These are phyloP conservation scores for Colletotrichum tabaci DNA, from an alignment of 2,329 filamentous ascomycete species.

Conservation along the genomic window DNA sequence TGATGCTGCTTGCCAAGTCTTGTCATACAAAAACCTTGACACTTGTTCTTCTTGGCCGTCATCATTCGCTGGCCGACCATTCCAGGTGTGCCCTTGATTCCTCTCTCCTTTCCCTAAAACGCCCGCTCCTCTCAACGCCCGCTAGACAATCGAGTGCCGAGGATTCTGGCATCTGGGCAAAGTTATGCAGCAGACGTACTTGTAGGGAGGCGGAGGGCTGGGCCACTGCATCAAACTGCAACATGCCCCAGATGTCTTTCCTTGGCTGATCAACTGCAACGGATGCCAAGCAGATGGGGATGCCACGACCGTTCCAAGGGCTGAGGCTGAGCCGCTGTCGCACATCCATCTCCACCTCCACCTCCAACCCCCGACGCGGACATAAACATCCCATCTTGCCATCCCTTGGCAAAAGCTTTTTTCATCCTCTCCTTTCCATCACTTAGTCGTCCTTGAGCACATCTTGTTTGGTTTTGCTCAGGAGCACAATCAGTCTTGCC, in stretches of 20 bases:
- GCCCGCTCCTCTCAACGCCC: not conserved
- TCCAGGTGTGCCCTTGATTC: not conserved
- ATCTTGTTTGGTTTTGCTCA: not conserved
- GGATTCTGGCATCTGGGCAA: constrained; percentile 21
- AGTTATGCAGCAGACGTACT: constrained; percentile 11
- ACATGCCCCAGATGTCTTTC: not conserved
- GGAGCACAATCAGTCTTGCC: not conserved
- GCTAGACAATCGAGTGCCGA: not conserved
- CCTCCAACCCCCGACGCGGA: not conserved
- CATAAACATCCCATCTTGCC: constrained; percentile 15
- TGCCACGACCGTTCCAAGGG: constrained; percentile 15
- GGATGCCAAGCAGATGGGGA: constrained; percentile 15
- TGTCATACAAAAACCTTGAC: not conserved
- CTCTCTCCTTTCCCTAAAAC: not conserved
- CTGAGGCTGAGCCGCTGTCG: constrained; percentile 14
- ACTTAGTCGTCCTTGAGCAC: constrained; percentile 3
- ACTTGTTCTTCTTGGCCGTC: constrained; percentile 19
- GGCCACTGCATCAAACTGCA: constrained; percentile 19
- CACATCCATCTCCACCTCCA: constrained; percentile 10
- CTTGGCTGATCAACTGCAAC: not conserved
- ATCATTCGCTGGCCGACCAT: constrained; percentile 9
- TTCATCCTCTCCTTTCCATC: constrained; percentile 6
- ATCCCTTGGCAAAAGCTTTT: constrained; percentile 42
- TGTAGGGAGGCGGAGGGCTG: not conserved
- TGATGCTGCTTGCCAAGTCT: constrained; percentile 2